phyloP scores from a whole-genome alignment of 179 eudicot species.

The Nepenthes alata region DNA sequence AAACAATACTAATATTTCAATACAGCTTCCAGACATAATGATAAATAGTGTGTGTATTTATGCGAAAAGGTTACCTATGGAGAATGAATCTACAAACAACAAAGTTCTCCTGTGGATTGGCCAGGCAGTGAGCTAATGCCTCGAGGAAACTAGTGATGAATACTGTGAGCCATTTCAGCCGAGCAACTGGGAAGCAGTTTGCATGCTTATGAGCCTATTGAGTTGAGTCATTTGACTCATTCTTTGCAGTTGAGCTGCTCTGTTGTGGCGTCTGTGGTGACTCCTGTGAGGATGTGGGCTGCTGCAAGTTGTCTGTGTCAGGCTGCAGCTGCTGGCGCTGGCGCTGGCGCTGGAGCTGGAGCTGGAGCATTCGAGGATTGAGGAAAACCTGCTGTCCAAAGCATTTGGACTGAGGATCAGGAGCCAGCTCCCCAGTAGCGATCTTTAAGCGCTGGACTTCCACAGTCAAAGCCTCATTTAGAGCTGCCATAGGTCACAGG shows the following conservation, averaged over 20 bases:
- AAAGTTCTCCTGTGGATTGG: constrained; percentile 16
- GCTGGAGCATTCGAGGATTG: constrained; percentile 51
- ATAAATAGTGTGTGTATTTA: constrained; percentile 13
- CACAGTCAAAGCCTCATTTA: constrained; percentile 70
- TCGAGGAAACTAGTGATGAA: constrained; percentile 9
- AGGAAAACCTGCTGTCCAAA: constrained; percentile 51
- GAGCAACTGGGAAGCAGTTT: constrained; percentile 4
- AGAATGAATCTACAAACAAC: constrained; percentile 21
- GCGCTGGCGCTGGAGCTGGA: constrained; percentile 29
- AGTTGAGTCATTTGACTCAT: constrained; percentile 27
- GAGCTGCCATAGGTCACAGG: constrained; percentile 35
- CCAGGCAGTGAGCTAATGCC: constrained; percentile 29
- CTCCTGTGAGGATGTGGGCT: constrained; percentile 24
- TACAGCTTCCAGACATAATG: constrained; percentile 12
- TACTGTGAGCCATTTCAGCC: not conserved
- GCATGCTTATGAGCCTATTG: constrained; percentile 3
- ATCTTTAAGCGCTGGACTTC: constrained; percentile 92
- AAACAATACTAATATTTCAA: constrained; percentile 14
- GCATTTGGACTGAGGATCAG: constrained; percentile 53
- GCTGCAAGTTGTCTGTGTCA: constrained; percentile 24
- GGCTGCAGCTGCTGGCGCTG: constrained; percentile 18
- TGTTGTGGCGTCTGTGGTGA: constrained; percentile 25
- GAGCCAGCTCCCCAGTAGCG: constrained; percentile 44
- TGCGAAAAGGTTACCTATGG: constrained; percentile 19
- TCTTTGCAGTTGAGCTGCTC: constrained; percentile 31